phyloP scores from a whole-genome alignment of 176 grass and related monocot genomes.

The Juncus effusus region DNA sequence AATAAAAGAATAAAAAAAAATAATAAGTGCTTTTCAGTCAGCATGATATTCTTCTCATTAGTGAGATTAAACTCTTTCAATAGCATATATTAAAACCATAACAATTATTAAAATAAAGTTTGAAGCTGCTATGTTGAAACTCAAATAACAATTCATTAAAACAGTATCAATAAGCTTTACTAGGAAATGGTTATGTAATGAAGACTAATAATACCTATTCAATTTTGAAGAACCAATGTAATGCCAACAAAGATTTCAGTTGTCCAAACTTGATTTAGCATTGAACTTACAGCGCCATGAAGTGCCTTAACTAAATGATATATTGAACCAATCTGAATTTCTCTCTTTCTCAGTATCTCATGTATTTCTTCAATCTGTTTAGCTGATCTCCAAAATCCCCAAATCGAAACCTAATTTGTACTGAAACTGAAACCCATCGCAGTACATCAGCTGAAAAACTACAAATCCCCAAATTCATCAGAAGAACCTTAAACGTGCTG shows the following conservation, averaged over 20 bases:
- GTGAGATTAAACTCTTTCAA: constrained; percentile 44
- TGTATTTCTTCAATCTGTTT: too few relatives aligned
- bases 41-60: constrained; percentile 41
- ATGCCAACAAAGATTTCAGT: constrained; percentile 70
- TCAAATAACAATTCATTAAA: constrained; percentile 23
- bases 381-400: too few relatives aligned
- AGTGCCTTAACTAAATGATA: constrained; percentile 42
- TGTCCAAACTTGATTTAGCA: constrained; percentile 44
- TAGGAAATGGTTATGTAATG: not conserved
- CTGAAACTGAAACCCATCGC: too few relatives aligned
- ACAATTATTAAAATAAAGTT: constrained; percentile 75
- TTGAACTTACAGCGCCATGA: constrained; percentile 57
- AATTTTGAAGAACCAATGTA: constrained; percentile 71
- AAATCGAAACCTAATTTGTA: too few relatives aligned
- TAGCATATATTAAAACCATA: constrained; percentile 47
- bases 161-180: not conserved
- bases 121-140: constrained; percentile 93
- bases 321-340: not conserved
- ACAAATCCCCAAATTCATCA: too few relatives aligned
- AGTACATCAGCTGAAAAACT: too few relatives aligned
- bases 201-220: constrained; percentile 53
- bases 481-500: too few relatives aligned
- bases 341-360: too few relatives aligned
- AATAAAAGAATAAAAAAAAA: constrained; percentile 9
- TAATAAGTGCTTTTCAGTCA: constrained; percentile 65